Evolutionary conservation across 352 stramenopile species (phyloP).

Genomic region (Peronosclerospora sorghi): DNA sequence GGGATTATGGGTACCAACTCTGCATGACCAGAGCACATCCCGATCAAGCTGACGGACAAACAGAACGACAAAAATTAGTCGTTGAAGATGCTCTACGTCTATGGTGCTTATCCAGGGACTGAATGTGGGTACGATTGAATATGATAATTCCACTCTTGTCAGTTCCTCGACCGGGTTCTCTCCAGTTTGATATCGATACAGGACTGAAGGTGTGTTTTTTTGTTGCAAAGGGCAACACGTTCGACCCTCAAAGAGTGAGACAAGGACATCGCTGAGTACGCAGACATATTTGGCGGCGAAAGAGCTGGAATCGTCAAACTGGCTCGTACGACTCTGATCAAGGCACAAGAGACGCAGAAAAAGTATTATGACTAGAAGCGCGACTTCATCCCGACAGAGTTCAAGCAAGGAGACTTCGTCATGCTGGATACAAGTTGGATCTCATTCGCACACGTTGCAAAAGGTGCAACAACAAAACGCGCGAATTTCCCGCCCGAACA

Average conservation of each 20-base stretch:
- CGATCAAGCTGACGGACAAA: slow-evolving; percentile 9
- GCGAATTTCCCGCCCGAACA: neutral
- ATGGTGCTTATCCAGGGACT: no score
- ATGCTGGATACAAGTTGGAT: neutral
- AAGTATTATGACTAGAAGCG: neutral
- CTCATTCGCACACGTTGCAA: neutral
- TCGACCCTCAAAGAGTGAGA: no score
- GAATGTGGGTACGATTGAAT: no score
- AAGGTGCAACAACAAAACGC: neutral
- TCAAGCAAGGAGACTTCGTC: neutral
- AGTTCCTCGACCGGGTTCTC: neutral
- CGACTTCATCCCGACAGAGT: neutral
- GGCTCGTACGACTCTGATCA: neutral
- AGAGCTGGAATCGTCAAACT: neutral
- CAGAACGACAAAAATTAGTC: slow-evolving; percentile 6
- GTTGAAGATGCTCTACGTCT: slow-evolving; percentile 8
- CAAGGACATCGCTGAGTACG: no score
- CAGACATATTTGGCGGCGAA: no score
- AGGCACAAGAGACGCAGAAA: neutral
- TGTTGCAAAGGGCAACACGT: no score
- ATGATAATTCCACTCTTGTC: neutral
- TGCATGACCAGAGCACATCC: neutral
- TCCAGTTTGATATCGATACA: neutral
- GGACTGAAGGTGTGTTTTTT: neutral
- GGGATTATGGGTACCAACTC: neutral